Percentiles rank a stretch among this genome's conserved stretches.
Conservation (phyloP, 805 yeast species). For the Candida coquimbonensis region DNA sequence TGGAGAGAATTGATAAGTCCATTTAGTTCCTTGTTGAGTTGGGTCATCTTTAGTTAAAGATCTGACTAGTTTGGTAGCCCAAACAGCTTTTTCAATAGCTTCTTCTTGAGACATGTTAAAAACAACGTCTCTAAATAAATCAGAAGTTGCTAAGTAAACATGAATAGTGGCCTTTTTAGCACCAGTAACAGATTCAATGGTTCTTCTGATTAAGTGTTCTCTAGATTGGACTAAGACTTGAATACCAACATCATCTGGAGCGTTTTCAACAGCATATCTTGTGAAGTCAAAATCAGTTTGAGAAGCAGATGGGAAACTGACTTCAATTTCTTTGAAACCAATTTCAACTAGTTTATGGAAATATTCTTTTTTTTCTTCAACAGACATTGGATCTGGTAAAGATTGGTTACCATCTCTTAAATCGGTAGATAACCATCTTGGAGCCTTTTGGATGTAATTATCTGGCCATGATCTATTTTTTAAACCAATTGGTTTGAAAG, state of each 20-base stretch:
- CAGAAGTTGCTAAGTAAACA: conserved; percentile 71
- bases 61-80: conserved; percentile 60
- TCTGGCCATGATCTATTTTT: conserved; percentile 69
- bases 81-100: conserved; percentile 61
- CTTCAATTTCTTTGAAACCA: conserved; percentile 79
- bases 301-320: conserved; percentile 74
- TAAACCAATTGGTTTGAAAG: conserved; percentile 47
- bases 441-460: conserved; percentile 58
- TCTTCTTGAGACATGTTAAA: conserved; percentile 66
- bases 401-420: conserved; percentile 79
- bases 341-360: conserved; percentile 65
- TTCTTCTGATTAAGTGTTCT: conserved; percentile 65
- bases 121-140: conserved; percentile 67
- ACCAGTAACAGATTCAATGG: conserved; percentile 66
- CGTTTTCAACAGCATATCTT: conserved; percentile 68
- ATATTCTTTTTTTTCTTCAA: conserved; percentile 66
- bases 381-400: conserved; percentile 76
- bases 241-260: conserved; percentile 67
- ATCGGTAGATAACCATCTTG: conserved; percentile 77
- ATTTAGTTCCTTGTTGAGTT: conserved; percentile 48
- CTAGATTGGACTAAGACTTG: conserved; percentile 75
- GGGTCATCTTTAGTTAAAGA: conserved; percentile 74
- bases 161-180: conserved; percentile 69
- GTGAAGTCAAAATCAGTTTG: conserved; percentile 81
- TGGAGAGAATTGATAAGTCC: conserved; percentile 74